A percentile compares a stretch with the other conserved stretches of the same genome.
Conservation (phyloP, 441 rosid species). For the Populus hybrid region DNA sequence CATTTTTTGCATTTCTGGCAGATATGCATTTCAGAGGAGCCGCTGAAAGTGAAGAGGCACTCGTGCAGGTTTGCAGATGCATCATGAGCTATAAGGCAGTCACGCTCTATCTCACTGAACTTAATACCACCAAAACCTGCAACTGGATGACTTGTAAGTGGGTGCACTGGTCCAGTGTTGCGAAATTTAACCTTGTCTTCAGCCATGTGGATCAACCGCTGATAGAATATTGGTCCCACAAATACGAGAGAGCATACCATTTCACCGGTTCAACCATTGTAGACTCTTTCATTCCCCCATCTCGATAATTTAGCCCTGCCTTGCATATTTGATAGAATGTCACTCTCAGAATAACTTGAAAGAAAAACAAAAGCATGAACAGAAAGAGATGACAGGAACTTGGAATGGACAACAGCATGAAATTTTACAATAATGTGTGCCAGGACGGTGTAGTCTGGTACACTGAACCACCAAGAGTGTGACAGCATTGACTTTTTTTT, state of each 20-base stretch:
- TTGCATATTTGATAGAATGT: slow-evolving; percentile 11
- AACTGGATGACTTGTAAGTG: slow-evolving; percentile 86
- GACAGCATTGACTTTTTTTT: neutral
- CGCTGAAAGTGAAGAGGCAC: slow-evolving; percentile 77
- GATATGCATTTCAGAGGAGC: slow-evolving; percentile 72
- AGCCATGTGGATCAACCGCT: slow-evolving; percentile 81
- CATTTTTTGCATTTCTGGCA: slow-evolving; percentile 55
- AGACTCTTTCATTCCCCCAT: slow-evolving; percentile 86
- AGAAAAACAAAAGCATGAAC: neutral
- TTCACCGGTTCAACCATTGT: slow-evolving; percentile 75
- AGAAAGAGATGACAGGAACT: neutral
- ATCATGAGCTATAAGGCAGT: slow-evolving; percentile 86
- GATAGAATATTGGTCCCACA: slow-evolving; percentile 91
- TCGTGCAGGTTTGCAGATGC: slow-evolving; percentile 82
- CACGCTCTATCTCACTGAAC: slow-evolving; percentile 95
- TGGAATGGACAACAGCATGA: neutral
- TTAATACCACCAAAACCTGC: slow-evolving; percentile 88
- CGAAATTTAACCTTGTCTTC: slow-evolving; percentile 92
- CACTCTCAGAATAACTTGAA: neutral
- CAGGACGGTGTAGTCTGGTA: neutral
- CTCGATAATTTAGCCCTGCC: slow-evolving; percentile 81
- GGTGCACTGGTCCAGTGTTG: slow-evolving; percentile 94
- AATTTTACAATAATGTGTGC: neutral
- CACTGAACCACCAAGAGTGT: neutral
- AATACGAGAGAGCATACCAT: slow-evolving; percentile 70